Conservation (phyloP, 164 flowering plant genomes). For the Pachysandra terminalis region DNA sequence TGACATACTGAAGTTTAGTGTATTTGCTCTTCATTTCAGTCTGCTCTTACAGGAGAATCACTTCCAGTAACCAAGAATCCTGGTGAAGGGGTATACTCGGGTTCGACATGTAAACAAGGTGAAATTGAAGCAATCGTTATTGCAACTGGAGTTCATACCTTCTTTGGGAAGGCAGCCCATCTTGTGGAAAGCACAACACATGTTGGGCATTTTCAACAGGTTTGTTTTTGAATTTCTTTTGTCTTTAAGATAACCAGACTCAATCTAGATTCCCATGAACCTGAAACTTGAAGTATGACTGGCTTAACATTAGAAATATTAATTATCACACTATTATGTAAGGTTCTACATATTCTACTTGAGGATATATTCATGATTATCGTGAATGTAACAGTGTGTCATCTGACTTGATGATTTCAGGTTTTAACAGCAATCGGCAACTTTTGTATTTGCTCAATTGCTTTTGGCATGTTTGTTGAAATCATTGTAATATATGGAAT, state of each 20-base stretch:
- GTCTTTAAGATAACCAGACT: not conserved
- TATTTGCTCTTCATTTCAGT: slow-evolving; percentile 23
- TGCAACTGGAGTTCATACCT: slow-evolving; percentile 81
- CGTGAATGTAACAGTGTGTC: too few species aligned
- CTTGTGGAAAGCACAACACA: slow-evolving; percentile 71
- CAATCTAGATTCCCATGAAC: too few species aligned
- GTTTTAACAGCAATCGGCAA: slow-evolving; percentile 77
- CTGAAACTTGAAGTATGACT: not conserved
- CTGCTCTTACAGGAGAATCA: slow-evolving; percentile 81
- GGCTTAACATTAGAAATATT: not conserved
- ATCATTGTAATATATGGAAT: slow-evolving; percentile 49
- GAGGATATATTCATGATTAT: too few species aligned
- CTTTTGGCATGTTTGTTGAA: slow-evolving; percentile 63
- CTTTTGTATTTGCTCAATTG: slow-evolving; percentile 80
- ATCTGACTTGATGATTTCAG: slow-evolving; percentile 24
- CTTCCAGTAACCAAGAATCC: slow-evolving; percentile 76
- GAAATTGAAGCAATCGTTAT: slow-evolving; percentile 82
- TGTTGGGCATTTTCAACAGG: slow-evolving; percentile 86
- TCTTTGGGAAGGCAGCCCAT: slow-evolving; percentile 90
- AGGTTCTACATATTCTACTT: too few species aligned
- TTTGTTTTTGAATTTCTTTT: slow-evolving; percentile 11
- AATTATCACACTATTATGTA: too few species aligned
- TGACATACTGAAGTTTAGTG: too few species aligned
- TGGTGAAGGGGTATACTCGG: slow-evolving; percentile 75
- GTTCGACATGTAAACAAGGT: slow-evolving; percentile 88